Evolutionary conservation across 2,329 filamentous ascomycete species (phyloP).

Genomic region (Epichloe gansuensis): DNA sequence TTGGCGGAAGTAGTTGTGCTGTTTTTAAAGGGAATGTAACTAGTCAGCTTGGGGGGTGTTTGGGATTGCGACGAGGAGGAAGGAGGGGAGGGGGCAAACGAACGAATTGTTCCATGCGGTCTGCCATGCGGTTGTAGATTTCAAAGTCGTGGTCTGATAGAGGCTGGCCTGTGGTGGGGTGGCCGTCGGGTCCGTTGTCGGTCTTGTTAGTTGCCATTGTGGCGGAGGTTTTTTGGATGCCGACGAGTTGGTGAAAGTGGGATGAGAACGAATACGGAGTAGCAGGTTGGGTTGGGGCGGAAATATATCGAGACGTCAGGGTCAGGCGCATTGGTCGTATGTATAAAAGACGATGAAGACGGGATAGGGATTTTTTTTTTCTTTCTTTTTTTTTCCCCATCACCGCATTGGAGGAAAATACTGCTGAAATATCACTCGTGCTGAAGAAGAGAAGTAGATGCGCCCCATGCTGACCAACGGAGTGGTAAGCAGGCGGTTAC

Average conservation of each 20-base stretch:
- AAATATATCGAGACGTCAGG: too few relatives aligned
- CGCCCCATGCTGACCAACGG: neutral
- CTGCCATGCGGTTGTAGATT: conserved; percentile 59
- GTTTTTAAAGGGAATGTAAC: neutral
- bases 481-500: neutral
- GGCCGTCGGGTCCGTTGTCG: neutral
- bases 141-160: conserved; percentile 54
- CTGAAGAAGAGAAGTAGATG: neutral
- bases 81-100: neutral
- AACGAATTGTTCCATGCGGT: conserved; percentile 43
- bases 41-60: neutral
- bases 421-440: too few relatives aligned
- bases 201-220: neutral
- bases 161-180: conserved; percentile 29
- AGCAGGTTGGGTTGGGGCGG: too few relatives aligned
- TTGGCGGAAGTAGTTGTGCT: conserved; percentile 67
- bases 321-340: too few relatives aligned
- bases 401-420: too few relatives aligned
- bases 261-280: too few relatives aligned
- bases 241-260: too few relatives aligned
- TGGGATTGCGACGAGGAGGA: neutral
- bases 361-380: too few relatives aligned
- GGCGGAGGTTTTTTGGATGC: neutral
- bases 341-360: too few relatives aligned
- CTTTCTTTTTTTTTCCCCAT: too few relatives aligned